Conservation (phyloP, 352 stramenopile species). For the Phytophthora capsici region DNA sequence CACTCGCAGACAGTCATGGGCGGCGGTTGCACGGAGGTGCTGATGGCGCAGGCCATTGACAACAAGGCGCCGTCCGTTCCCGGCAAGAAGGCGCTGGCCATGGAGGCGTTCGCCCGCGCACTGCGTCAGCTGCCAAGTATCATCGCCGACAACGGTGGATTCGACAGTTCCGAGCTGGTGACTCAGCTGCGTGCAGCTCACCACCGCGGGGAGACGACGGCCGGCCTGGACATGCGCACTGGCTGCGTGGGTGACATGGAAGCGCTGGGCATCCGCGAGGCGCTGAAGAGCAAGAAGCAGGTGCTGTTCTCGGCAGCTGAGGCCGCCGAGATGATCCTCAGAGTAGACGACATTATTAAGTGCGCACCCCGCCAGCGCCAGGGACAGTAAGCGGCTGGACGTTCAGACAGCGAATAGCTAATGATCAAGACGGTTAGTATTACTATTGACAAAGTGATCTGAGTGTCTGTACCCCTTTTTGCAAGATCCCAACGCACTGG, state of each 20-base stretch:
- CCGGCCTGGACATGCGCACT: constrained; percentile 98
- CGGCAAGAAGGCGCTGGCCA: constrained; percentile 98
- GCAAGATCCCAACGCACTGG: constrained; percentile 2
- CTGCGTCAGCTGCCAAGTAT: constrained; percentile 98
- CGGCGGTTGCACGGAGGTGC: constrained; percentile 96
- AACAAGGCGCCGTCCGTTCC: constrained; percentile 91
- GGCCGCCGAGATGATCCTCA: constrained; percentile 99
- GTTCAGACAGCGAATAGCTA: constrained; percentile 29
- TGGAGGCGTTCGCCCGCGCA: constrained; percentile 97
- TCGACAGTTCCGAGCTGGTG: constrained; percentile 98
- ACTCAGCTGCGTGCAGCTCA: constrained; percentile 96
- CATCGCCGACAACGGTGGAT: constrained; percentile 99
- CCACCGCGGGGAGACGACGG: constrained; percentile 89
- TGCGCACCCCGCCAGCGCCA: constrained; percentile 86
- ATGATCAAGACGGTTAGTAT: constrained; percentile 39
- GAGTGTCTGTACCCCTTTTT: neutral
- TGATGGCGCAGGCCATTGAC: constrained; percentile 96
- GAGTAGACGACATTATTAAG: constrained; percentile 99
- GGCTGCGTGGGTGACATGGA: constrained; percentile 97
- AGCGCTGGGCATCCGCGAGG: constrained; percentile 97
- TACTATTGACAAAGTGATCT: constrained; percentile 6
- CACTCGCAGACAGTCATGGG: constrained; percentile 97
- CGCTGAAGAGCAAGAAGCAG: constrained; percentile 96
- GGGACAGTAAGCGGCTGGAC: constrained; percentile 45
- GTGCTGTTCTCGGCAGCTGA: constrained; percentile 98